Percentiles rank a stretch among this genome's conserved stretches.
These are phyloP conservation scores for Aspergillus oerlinghausenensis DNA, from an alignment of 2,329 filamentous ascomycete species.

Conservation along the genomic window DNA sequence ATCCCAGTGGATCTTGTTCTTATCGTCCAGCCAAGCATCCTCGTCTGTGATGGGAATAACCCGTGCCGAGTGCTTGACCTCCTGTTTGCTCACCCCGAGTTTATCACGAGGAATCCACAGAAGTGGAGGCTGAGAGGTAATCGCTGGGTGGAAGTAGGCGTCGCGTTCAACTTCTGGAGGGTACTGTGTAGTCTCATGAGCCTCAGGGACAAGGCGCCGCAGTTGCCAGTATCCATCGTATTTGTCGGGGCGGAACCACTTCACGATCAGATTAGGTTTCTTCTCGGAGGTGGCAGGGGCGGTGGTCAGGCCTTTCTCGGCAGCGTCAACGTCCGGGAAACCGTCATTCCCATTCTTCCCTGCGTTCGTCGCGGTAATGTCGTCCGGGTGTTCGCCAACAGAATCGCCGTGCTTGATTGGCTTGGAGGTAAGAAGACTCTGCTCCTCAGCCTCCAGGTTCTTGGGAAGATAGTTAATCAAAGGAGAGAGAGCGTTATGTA, in stretches of 20 bases:
- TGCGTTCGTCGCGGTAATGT: slow-evolving; percentile 7
- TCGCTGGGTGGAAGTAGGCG: slow-evolving; percentile 70
- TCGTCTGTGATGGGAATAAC: slow-evolving; percentile 78
- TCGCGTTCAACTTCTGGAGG: slow-evolving; percentile 57
- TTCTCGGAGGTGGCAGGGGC: slow-evolving; percentile 22
- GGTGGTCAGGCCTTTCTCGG: slow-evolving; percentile 33
- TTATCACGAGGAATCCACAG: slow-evolving; percentile 82
- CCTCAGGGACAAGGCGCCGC: slow-evolving; percentile 62
- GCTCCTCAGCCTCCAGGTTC: slow-evolving; percentile 59
- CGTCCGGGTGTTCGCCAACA: slow-evolving; percentile 20
- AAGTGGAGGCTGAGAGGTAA: slow-evolving; percentile 59
- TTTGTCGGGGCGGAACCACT: slow-evolving; percentile 72
- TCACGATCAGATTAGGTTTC: slow-evolving; percentile 33
- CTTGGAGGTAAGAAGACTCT: slow-evolving; percentile 41
- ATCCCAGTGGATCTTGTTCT: slow-evolving; percentile 62
- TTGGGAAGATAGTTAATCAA: slow-evolving; percentile 75
- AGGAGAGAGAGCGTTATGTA: slow-evolving; percentile 70
- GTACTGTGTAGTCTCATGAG: slow-evolving; percentile 56
- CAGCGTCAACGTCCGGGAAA: slow-evolving; percentile 28
- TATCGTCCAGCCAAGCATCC: slow-evolving; percentile 65
- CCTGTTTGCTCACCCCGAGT: slow-evolving; percentile 70
- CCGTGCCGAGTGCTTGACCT: slow-evolving; percentile 66
- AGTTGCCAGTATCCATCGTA: slow-evolving; percentile 69
- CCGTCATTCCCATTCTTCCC: slow-evolving; percentile 16
- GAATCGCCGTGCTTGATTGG: slow-evolving; percentile 14